These are phyloP conservation scores for Solanum raphanifolium DNA, from an alignment of 257 asterid species.

Conservation along the genomic window DNA sequence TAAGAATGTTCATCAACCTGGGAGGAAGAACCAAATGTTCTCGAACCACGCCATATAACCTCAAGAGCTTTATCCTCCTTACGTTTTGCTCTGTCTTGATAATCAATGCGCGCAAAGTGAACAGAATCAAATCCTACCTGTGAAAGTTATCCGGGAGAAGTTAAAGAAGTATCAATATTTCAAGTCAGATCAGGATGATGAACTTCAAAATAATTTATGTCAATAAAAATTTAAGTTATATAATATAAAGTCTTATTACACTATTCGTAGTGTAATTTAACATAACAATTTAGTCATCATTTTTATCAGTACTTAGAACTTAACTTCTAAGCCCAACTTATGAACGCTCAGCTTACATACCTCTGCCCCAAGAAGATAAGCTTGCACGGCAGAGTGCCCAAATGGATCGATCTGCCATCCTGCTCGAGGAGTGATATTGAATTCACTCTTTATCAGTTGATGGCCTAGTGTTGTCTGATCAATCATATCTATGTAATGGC, in stretches of 20 bases:
- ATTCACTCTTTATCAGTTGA: constrained; percentile 47
- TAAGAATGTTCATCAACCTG: constrained; percentile 28
- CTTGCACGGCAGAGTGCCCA: constrained; percentile 93
- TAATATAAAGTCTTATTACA: neutral
- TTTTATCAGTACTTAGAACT: neutral
- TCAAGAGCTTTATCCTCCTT: constrained; percentile 66
- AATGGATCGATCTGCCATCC: constrained; percentile 99
- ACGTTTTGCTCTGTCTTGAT: constrained; percentile 77
- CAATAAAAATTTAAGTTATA: neutral
- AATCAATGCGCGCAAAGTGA: constrained; percentile 84
- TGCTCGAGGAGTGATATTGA: constrained; percentile 78
- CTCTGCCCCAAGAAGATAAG: constrained; percentile 70
- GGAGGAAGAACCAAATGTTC: constrained; percentile 68
- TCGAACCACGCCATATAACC: constrained; percentile 85
- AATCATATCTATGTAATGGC: constrained; percentile 82
- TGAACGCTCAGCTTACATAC: constrained; percentile 14
- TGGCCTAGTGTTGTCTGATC: constrained; percentile 95
- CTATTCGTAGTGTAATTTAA: neutral
- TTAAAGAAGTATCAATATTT: neutral
- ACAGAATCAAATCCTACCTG: constrained; percentile 82
- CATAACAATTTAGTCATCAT: neutral
- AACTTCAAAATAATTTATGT: neutral
- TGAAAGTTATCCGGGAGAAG: neutral
- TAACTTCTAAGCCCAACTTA: neutral
- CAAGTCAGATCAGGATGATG: neutral